Conservation (phyloP, 129 eudicot genomes). For the Lonicera japonica region DNA sequence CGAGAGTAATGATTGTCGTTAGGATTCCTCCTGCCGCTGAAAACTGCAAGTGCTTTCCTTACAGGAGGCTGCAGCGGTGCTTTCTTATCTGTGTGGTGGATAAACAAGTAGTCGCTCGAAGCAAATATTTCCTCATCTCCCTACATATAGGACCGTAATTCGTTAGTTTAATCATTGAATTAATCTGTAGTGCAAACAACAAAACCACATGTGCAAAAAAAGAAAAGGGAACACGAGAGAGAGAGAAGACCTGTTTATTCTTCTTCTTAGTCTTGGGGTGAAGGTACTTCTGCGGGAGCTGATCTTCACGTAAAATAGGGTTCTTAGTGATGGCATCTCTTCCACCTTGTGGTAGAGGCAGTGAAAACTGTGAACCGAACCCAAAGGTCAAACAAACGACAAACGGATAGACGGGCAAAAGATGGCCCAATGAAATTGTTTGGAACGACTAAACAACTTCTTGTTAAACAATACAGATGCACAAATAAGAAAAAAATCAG, state of each 20-base stretch:
- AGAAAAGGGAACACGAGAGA: too few relatives aligned
- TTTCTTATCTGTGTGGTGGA: slow-evolving; percentile 62
- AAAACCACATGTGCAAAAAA: too few relatives aligned
- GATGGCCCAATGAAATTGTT: too few relatives aligned
- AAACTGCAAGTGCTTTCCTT: slow-evolving; percentile 74
- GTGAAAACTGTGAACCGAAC: slow-evolving; percentile 74
- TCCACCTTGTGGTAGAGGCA: slow-evolving; percentile 95
- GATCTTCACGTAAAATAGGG: slow-evolving; percentile 91
- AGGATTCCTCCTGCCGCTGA: slow-evolving; percentile 83
- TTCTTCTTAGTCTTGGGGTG: slow-evolving; percentile 84
- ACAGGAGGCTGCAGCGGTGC: slow-evolving; percentile 85
- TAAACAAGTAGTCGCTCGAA: slow-evolving; percentile 50
- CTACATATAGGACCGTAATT: neutral
- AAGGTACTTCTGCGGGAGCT: slow-evolving; percentile 60
- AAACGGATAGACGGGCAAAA: too few relatives aligned
- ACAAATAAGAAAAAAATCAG: too few relatives aligned
- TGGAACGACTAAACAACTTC: too few relatives aligned
- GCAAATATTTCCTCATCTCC: slow-evolving; percentile 63
- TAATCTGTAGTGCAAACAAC: too few relatives aligned
- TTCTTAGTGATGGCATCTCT: slow-evolving; percentile 83
- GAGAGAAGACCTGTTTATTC: slow-evolving; percentile 48
- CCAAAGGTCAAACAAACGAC: slow-evolving; percentile 1
- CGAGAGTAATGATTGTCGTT: slow-evolving; percentile 85
- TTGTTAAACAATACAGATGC: neutral
- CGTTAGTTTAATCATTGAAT: neutral